Percentiles rank a stretch among this genome's conserved stretches.
Evolutionary conservation across 495 filamentous ascomycete species (phyloP).

Genomic region (Neurospora africana): DNA sequence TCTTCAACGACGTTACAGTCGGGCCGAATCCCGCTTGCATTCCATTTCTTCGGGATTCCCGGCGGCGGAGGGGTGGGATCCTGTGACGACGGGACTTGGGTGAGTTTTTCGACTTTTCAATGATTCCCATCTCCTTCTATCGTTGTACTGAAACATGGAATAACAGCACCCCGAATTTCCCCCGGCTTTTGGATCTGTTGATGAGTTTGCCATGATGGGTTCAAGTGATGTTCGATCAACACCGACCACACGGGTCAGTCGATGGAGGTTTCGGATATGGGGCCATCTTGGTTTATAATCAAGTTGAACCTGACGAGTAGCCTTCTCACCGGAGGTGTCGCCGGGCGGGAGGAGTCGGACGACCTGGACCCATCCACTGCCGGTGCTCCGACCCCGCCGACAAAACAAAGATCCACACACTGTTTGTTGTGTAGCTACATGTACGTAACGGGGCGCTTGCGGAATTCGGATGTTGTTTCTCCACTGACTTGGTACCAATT

Average conservation of each 20-base stretch:
- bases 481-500: background rate
- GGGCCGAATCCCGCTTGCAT: constrained; percentile 54
- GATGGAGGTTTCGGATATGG: background rate
- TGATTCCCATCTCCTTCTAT: no score
- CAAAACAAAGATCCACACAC: no score
- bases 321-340: background rate
- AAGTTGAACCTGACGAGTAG: background rate
- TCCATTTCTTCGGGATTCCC: constrained; percentile 44
- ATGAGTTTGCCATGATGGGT: constrained; percentile 3
- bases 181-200: constrained; percentile 11
- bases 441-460: background rate
- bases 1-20: constrained; percentile 50
- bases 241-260: background rate
- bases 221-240: background rate
- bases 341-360: no score
- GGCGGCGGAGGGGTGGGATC: constrained; percentile 49
- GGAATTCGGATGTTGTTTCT: background rate
- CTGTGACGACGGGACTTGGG: constrained; percentile 53
- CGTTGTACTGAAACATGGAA: background rate
- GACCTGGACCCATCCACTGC: no score
- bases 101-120: constrained; percentile 5
- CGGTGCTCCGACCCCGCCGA: no score
- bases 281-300: background rate
- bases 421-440: no score
- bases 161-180: constrained; percentile 10